Percentiles rank a stretch among this genome's conserved stretches.
Conservation (phyloP, 2,329 filamentous ascomycete genomes). For the Ceratocystis destructans region DNA sequence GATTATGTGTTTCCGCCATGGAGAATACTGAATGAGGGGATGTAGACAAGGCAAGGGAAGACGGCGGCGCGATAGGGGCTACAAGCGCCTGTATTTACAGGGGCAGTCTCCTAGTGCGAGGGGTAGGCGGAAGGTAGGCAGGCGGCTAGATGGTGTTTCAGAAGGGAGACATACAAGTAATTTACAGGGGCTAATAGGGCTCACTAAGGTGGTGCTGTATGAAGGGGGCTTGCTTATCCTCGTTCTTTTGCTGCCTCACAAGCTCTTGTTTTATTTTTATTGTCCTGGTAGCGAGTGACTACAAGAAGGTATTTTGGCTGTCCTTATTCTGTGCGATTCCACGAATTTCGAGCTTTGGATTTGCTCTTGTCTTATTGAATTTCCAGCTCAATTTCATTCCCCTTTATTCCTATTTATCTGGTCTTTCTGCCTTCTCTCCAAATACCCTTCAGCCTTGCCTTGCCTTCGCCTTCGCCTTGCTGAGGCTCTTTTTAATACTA, state of each 20-base stretch:
- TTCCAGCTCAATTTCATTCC: background rate
- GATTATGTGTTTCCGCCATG: constrained; percentile 39
- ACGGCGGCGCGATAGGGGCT: background rate
- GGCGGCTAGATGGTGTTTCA: background rate
- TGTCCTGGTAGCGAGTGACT: background rate
- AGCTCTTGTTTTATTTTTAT: too few species aligned
- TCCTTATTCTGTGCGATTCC: background rate
- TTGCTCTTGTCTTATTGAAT: background rate
- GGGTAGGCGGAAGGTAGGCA: background rate
- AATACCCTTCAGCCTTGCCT: background rate
- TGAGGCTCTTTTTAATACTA: background rate
- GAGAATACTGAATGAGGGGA: constrained; percentile 24
- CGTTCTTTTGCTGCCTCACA: too few species aligned
- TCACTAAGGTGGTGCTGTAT: too few species aligned
- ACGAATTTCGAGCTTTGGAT: background rate
- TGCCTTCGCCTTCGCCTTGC: background rate
- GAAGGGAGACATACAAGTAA: background rate
- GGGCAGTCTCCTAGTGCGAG: background rate
- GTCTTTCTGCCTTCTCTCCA: background rate
- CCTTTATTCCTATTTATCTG: background rate
- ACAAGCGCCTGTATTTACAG: background rate
- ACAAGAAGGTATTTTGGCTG: background rate
- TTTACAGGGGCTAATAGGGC: background rate
- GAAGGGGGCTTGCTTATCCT: background rate
- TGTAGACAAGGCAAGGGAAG: background rate